Percentiles rank a stretch among this genome's conserved stretches.
Conservation (phyloP, 768 basidiomycete species). For the Naematelia aurantialba region DNA sequence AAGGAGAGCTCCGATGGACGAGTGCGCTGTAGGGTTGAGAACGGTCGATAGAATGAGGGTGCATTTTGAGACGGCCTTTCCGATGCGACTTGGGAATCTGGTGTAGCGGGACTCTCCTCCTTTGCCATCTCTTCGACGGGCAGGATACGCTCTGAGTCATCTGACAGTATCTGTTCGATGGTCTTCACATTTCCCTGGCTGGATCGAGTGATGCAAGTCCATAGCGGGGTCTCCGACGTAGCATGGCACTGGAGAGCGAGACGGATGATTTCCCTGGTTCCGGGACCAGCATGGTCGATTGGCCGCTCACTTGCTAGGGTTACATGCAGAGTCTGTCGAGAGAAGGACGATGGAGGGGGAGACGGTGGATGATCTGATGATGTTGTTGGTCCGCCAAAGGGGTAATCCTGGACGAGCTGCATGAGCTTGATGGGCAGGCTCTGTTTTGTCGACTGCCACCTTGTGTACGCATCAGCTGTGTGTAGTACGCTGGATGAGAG, state of each 20-base stretch:
- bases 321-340: constrained; percentile 25
- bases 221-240: not conserved
- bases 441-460: constrained; percentile 23
- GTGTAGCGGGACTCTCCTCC: not conserved
- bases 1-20: not conserved
- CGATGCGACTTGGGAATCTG: not conserved
- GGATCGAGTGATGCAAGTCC: not conserved
- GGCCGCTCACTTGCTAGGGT: constrained; percentile 2
- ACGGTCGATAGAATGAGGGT: not conserved
- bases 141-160: not conserved
- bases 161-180: not conserved
- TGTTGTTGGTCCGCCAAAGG: constrained; percentile 17
- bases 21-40: not conserved
- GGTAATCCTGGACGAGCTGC: constrained; percentile 27
- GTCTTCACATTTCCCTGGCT: not conserved
- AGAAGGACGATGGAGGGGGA: constrained; percentile 25
- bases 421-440: constrained; percentile 24
- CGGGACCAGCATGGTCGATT: not conserved
- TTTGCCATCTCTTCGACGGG: not conserved
- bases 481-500: not conserved
- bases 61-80: not conserved
- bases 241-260: not conserved
- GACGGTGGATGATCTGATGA: constrained; percentile 15
- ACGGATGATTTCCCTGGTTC: not conserved
- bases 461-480: too few species aligned